phyloP scores from a whole-genome alignment of 2,329 filamentous ascomycete species.

The Albifimbria verrucaria region DNA sequence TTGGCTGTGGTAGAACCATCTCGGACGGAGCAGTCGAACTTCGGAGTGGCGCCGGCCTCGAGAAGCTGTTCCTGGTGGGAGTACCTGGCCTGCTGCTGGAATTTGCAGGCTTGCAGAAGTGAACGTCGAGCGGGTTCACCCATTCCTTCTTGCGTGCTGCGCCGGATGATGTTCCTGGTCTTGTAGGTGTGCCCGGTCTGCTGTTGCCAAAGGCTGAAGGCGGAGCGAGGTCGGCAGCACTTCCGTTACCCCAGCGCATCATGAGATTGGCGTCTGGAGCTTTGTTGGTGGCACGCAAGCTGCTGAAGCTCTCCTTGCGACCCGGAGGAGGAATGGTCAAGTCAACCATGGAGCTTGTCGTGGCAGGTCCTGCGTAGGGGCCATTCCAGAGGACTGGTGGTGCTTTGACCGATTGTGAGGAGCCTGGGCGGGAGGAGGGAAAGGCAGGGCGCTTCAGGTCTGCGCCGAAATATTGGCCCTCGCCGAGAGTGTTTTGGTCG shows the following conservation, averaged over 20 bases:
- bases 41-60: conserved; percentile 28
- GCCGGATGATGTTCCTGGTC: conserved; percentile 31
- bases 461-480: conserved; percentile 33
- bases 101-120: conserved; percentile 28
- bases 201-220: conserved; percentile 22
- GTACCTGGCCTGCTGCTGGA: conserved; percentile 20
- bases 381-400: conserved; percentile 24
- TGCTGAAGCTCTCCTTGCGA: conserved; percentile 16
- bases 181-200: conserved; percentile 20
- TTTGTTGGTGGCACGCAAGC: conserved; percentile 22
- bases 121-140: conserved; percentile 46
- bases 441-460: conserved; percentile 32
- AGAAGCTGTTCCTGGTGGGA: conserved; percentile 5
- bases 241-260: conserved; percentile 30
- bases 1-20: neutral
- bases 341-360: conserved; percentile 43
- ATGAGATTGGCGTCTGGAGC: conserved; percentile 38
- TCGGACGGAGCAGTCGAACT: conserved; percentile 33
- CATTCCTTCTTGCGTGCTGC: conserved; percentile 31
- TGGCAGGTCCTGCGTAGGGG: conserved; percentile 33
- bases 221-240: conserved; percentile 31
- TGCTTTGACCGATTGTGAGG: conserved; percentile 30
- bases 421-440: conserved; percentile 34
- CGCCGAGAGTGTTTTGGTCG: conserved; percentile 29
- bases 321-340: conserved; percentile 25